Percentiles rank a stretch among this genome's conserved stretches.
Conservation (phyloP, 768 basidiomycete species). For the Boletellus sp. region DNA sequence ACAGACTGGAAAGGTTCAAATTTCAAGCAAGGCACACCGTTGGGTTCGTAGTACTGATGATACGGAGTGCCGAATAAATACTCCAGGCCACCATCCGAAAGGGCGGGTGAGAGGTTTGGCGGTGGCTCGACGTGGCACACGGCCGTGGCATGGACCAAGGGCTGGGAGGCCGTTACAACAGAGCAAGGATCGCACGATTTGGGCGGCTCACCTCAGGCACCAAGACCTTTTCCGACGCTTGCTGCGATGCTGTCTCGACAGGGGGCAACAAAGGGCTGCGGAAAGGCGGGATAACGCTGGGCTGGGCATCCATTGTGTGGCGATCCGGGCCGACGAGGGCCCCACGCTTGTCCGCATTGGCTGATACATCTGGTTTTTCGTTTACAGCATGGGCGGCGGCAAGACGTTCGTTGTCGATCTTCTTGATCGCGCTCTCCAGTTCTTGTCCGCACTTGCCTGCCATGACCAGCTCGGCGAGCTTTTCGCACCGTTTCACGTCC, state of each 20-base stretch:
- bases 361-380: neutral
- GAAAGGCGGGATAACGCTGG: constrained; percentile 19
- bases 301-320: neutral
- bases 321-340: neutral
- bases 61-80: constrained; percentile 1
- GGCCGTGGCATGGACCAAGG: neutral
- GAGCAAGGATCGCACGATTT: neutral
- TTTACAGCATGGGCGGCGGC: neutral
- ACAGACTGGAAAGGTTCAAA: constrained; percentile 10
- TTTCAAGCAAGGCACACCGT: neutral
- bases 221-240: neutral
- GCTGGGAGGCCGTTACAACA: constrained; percentile 8
- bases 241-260: neutral
- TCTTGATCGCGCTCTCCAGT: constrained; percentile 41
- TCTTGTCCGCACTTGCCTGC: constrained; percentile 49
- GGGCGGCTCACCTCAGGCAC: constrained; percentile 13
- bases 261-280: constrained; percentile 32
- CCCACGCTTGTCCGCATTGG: neutral
- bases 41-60: constrained; percentile 7
- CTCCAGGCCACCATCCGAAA: neutral
- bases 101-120: neutral
- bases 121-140: constrained; percentile 3
- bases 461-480: constrained; percentile 48
- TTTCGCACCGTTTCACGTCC: constrained; percentile 47
- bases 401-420: constrained; percentile 23